phyloP scores from a whole-genome alignment of 2,329 filamentous ascomycete species.

The Byssothecium circinans region DNA sequence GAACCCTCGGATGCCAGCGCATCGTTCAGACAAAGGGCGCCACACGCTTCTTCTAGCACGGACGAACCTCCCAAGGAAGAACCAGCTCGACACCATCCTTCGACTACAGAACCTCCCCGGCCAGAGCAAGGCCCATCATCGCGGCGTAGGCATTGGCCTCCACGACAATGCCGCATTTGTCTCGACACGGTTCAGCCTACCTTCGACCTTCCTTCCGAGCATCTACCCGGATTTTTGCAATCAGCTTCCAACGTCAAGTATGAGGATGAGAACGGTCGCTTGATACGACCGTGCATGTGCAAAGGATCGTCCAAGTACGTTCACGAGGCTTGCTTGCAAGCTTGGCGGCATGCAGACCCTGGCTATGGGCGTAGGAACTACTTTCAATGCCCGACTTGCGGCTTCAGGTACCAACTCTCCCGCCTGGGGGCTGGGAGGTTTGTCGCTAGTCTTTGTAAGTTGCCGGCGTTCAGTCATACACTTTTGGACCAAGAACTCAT shows the following conservation, averaged over 20 bases:
- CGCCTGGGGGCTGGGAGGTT: conserved; percentile 74
- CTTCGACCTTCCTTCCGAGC: conserved; percentile 58
- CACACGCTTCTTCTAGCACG: conserved; percentile 17
- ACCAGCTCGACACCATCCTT: neutral
- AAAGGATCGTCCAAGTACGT: conserved; percentile 92
- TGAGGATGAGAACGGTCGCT: conserved; percentile 71
- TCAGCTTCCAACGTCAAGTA: conserved; percentile 65
- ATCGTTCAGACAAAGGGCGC: conserved; percentile 16
- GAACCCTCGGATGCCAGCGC: conserved; percentile 21
- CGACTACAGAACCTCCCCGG: neutral
- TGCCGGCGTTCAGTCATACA: neutral
- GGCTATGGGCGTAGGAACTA: conserved; percentile 67
- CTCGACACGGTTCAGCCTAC: conserved; percentile 70
- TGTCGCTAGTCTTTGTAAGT: conserved; percentile 51
- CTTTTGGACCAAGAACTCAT: neutral
- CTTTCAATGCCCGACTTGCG: conserved; percentile 86
- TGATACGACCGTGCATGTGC: conserved; percentile 90
- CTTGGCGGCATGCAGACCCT: conserved; percentile 78
- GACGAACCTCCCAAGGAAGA: conserved; percentile 13
- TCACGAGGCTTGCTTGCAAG: conserved; percentile 84
- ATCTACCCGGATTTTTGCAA: conserved; percentile 60
- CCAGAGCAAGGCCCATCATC: conserved; percentile 17
- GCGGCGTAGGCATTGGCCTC: conserved; percentile 59
- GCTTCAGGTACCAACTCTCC: conserved; percentile 77
- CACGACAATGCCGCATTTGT: conserved; percentile 86